Percentiles rank a stretch among this genome's conserved stretches.
These are phyloP conservation scores for Centaurea solstitialis DNA, from an alignment of 129 eudicot species.

Conservation along the genomic window DNA sequence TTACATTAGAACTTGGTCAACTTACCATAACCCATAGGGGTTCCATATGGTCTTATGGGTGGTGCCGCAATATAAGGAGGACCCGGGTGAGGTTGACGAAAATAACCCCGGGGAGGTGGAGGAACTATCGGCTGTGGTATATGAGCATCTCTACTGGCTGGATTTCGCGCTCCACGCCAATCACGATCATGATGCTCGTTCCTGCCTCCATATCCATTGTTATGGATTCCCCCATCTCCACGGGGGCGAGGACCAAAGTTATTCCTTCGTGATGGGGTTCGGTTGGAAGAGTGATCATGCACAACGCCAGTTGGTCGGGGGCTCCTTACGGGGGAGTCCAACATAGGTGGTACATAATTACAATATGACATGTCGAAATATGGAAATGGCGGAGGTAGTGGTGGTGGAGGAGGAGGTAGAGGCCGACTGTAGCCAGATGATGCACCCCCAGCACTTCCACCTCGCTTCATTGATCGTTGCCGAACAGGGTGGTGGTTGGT, in stretches of 20 bases:
- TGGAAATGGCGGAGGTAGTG: constrained; percentile 57
- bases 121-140: constrained; percentile 39
- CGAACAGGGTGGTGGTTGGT: constrained; percentile 42
- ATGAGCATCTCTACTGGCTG: constrained; percentile 42
- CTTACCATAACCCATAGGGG: constrained; percentile 54
- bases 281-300: constrained; percentile 42
- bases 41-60: constrained; percentile 36
- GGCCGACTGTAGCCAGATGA: constrained; percentile 28
- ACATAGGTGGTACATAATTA: constrained; percentile 38
- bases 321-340: constrained; percentile 39
- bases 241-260: constrained; percentile 63
- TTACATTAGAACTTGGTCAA: background rate
- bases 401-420: constrained; percentile 47
- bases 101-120: constrained; percentile 36
- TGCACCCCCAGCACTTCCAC: constrained; percentile 42
- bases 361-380: constrained; percentile 42
- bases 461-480: constrained; percentile 53
- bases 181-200: constrained; percentile 50
- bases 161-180: constrained; percentile 43
- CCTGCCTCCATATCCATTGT: constrained; percentile 62
- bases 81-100: constrained; percentile 45
- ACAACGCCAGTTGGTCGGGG: constrained; percentile 39
- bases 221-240: constrained; percentile 52
- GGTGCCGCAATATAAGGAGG: constrained; percentile 37
- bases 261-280: constrained; percentile 42